Evolutionary conservation across 2,329 filamentous ascomycete species (phyloP).

Genomic region (Colletotrichum scovillei): DNA sequence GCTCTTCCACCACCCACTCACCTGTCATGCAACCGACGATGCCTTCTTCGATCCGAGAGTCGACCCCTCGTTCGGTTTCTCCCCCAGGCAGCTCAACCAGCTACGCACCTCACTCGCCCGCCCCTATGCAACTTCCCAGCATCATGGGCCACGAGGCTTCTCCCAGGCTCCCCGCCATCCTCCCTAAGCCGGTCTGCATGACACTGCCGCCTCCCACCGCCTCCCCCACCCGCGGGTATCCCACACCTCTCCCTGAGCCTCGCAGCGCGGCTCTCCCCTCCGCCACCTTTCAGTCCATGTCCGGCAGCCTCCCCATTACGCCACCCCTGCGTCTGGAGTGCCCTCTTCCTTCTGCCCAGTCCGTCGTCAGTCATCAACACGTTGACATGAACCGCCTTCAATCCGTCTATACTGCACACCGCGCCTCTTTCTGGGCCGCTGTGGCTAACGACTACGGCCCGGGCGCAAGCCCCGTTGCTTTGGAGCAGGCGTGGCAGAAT

Average conservation of each 20-base stretch:
- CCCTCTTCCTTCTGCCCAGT: slow-evolving; percentile 52
- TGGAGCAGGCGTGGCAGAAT: slow-evolving; percentile 78
- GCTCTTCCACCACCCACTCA: slow-evolving; percentile 67
- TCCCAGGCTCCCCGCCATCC: slow-evolving; percentile 68
- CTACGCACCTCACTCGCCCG: slow-evolving; percentile 57
- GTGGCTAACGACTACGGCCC: slow-evolving; percentile 79
- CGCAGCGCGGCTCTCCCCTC: slow-evolving; percentile 58
- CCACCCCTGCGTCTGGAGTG: slow-evolving; percentile 71
- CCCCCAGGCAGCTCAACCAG: slow-evolving; percentile 58
- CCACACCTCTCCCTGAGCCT: slow-evolving; percentile 54
- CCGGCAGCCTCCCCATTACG: slow-evolving; percentile 45
- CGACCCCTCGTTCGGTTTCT: slow-evolving; percentile 58
- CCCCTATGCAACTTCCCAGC: slow-evolving; percentile 63
- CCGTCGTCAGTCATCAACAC: slow-evolving; percentile 50
- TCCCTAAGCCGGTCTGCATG: slow-evolving; percentile 73
- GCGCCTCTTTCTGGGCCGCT: slow-evolving; percentile 77
- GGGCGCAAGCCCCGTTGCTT: slow-evolving; percentile 68
- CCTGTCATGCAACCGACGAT: slow-evolving; percentile 59
- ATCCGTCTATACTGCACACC: slow-evolving; percentile 76
- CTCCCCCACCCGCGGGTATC: slow-evolving; percentile 52
- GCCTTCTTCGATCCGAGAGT: slow-evolving; percentile 63
- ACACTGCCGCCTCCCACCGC: slow-evolving; percentile 51
- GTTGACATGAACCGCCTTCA: slow-evolving; percentile 76
- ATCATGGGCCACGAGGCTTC: slow-evolving; percentile 61
- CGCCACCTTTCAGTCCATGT: slow-evolving; percentile 47